These are phyloP conservation scores for Lunasporangiospora selenospora DNA, from an alignment of 192 early-diverging fungal species.

Conservation along the genomic window DNA sequence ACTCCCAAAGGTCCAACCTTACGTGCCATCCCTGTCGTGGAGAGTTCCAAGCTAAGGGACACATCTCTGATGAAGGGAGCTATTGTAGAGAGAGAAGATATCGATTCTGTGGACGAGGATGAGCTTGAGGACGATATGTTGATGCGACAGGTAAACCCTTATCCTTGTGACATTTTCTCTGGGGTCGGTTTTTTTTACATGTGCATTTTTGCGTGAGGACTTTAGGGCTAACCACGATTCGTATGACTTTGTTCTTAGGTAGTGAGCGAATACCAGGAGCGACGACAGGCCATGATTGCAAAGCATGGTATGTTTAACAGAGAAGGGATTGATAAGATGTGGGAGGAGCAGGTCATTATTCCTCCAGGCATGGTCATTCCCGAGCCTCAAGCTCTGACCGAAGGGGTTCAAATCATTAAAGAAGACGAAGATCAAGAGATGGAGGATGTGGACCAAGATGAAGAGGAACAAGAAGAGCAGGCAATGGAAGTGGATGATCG, in stretches of 20 bases:
- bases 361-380: slow-evolving; percentile 41
- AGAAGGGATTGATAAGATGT: slow-evolving; percentile 32
- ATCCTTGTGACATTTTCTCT: too few species aligned
- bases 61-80: slow-evolving; percentile 50
- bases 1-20: slow-evolving; percentile 2
- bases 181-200: too few species aligned
- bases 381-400: slow-evolving; percentile 7
- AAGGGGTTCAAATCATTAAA: neutral
- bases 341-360: slow-evolving; percentile 45
- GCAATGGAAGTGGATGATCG: slow-evolving; percentile 19
- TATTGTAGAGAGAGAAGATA: slow-evolving; percentile 51
- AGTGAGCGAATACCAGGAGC: slow-evolving; percentile 46
- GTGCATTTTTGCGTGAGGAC: too few species aligned
- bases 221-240: too few species aligned
- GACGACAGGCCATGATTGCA: slow-evolving; percentile 46
- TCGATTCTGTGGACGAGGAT: slow-evolving; percentile 53
- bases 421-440: neutral
- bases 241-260: slow-evolving; percentile 14
- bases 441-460: neutral
- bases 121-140: slow-evolving; percentile 59
- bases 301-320: slow-evolving; percentile 28
- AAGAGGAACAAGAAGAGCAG: neutral
- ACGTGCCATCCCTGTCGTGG: slow-evolving; percentile 12
- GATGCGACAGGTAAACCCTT: slow-evolving; percentile 47
- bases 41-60: slow-evolving; percentile 40